These are phyloP conservation scores for Chaetoceros tenuissimus DNA, from an alignment of 108 stramenopile genomes.

Conservation along the genomic window DNA sequence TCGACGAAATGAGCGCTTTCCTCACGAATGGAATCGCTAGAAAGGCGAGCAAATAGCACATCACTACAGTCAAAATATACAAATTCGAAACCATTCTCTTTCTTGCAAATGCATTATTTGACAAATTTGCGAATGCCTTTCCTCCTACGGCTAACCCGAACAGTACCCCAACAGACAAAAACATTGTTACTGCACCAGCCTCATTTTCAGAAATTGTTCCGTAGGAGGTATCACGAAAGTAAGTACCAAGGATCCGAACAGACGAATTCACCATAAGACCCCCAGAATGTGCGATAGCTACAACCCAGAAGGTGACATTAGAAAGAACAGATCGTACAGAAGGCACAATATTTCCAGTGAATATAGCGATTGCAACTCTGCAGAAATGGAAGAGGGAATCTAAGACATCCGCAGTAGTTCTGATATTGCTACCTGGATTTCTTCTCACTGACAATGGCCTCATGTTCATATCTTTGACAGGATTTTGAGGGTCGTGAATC, in stretches of 20 bases:
- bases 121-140: slow-evolving; percentile 34
- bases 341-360: slow-evolving; percentile 36
- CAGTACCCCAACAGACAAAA: slow-evolving; percentile 56
- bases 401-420: neutral
- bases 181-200: slow-evolving; percentile 55
- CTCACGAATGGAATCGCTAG: slow-evolving; percentile 52
- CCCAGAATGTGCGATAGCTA: slow-evolving; percentile 71
- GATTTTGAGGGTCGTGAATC: slow-evolving; percentile 69
- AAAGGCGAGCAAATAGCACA: slow-evolving; percentile 61
- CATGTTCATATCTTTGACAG: slow-evolving; percentile 27
- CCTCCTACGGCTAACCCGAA: slow-evolving; percentile 60
- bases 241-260: slow-evolving; percentile 59
- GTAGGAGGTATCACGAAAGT: slow-evolving; percentile 61
- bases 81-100: slow-evolving; percentile 57
- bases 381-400: neutral
- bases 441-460: neutral
- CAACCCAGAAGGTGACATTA: slow-evolving; percentile 69
- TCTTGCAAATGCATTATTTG: slow-evolving; percentile 35
- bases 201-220: slow-evolving; percentile 41
- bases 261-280: slow-evolving; percentile 59
- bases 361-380: slow-evolving; percentile 12
- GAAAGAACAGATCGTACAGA: slow-evolving; percentile 43
- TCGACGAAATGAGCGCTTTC: slow-evolving; percentile 36
- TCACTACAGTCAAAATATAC: slow-evolving; percentile 57
- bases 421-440: neutral